Conservation (phyloP, 2,329 filamentous ascomycete species). For the Dothideomycetes sp. region DNA sequence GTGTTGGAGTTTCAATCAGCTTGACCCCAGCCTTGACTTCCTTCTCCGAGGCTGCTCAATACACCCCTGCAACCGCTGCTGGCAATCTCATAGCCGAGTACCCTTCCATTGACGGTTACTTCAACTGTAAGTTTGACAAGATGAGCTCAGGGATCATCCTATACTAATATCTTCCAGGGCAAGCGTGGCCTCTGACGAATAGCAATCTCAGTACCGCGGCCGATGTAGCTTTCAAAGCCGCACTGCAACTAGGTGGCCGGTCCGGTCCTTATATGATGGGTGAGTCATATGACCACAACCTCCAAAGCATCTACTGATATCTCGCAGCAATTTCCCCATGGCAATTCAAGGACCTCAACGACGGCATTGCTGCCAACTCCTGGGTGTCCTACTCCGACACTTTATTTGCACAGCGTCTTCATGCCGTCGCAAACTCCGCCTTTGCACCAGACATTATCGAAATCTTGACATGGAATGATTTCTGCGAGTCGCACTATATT, state of each 20-base stretch:
- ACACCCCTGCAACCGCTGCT: constrained; percentile 14
- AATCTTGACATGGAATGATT: constrained; percentile 29
- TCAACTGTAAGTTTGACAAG: constrained; percentile 19
- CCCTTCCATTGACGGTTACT: constrained; percentile 24
- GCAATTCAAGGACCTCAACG: constrained; percentile 28
- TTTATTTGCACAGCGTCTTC: constrained; percentile 22
- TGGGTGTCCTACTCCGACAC: constrained; percentile 27
- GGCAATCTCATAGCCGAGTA: constrained; percentile 20
- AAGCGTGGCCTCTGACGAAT: constrained; percentile 26
- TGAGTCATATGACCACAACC: constrained; percentile 11
- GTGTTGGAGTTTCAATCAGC: constrained; percentile 19
- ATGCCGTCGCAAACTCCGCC: constrained; percentile 6
- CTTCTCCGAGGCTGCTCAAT: constrained; percentile 21
- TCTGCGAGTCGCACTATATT: constrained; percentile 28
- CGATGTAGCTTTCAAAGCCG: constrained; percentile 24
- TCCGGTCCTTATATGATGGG: constrained; percentile 28
- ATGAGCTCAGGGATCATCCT: background rate
- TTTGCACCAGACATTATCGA: constrained; percentile 27
- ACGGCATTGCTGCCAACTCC: constrained; percentile 21
- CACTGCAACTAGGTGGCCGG: constrained; percentile 21
- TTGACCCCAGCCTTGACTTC: constrained; percentile 23
- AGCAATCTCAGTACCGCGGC: constrained; percentile 20
- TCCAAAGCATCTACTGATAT: constrained; percentile 8
- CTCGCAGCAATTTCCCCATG: constrained; percentile 25
- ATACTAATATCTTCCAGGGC: constrained; percentile 11